Percentiles rank a stretch among this genome's conserved stretches.
These are phyloP conservation scores for Pyricularia sp. DNA, from an alignment of 2,329 filamentous ascomycete genomes.

Conservation along the genomic window DNA sequence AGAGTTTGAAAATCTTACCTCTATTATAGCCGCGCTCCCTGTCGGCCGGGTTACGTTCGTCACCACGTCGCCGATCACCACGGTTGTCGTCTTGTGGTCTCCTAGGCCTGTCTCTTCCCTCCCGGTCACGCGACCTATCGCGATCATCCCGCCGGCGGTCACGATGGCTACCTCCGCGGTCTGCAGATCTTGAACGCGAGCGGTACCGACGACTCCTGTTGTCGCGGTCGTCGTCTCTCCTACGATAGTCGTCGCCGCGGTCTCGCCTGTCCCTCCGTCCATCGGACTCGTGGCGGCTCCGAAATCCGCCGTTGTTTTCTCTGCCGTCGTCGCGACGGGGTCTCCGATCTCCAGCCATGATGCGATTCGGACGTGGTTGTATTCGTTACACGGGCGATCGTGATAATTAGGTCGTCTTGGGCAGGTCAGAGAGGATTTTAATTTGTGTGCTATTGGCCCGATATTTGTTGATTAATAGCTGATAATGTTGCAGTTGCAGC, in stretches of 20 bases:
- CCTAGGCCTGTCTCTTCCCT: not conserved
- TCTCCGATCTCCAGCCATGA: slow-evolving; percentile 6
- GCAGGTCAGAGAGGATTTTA: not conserved
- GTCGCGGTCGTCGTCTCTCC: slow-evolving; percentile 6
- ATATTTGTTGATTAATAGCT: not conserved
- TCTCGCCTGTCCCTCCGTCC: slow-evolving; percentile 2
- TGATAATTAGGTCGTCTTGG: not conserved
- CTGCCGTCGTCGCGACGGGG: slow-evolving; percentile 8
- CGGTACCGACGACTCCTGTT: slow-evolving; percentile 7
- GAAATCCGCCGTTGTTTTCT: slow-evolving; percentile 1
- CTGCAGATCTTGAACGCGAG: slow-evolving; percentile 6
- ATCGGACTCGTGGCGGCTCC: not conserved
- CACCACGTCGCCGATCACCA: not conserved
- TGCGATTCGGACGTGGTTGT: not conserved
- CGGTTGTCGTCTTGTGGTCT: slow-evolving; percentile 1
- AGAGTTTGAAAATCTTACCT: not conserved
- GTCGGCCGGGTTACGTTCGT: slow-evolving; percentile 5
- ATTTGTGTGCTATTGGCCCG: not conserved
- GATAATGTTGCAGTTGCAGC: not conserved
- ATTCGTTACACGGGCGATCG: not conserved
- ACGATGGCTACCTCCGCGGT: not conserved
- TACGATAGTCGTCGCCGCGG: slow-evolving; percentile 1
- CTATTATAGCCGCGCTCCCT: not conserved
- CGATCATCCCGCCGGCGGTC: not conserved
- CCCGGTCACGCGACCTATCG: slow-evolving; percentile 5